Conservation (phyloP, 148 eudicot species). For the Polygonum aviculare region DNA sequence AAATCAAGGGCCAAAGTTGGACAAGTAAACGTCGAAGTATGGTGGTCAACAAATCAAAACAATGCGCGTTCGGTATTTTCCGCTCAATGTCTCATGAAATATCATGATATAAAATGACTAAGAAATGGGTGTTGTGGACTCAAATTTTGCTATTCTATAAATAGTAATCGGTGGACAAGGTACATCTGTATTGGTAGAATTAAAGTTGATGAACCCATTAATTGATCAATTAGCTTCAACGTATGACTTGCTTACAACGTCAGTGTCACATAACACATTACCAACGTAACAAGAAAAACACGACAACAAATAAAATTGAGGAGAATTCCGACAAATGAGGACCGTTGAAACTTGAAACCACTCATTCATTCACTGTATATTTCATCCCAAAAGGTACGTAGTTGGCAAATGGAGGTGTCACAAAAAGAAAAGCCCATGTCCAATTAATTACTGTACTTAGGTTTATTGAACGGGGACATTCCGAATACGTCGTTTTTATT, state of each 20-base stretch:
- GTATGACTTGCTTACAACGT: not conserved
- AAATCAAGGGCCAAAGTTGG: too few species aligned
- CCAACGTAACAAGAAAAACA: not conserved
- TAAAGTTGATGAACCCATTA: not conserved
- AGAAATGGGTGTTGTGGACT: too few species aligned
- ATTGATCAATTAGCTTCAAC: not conserved
- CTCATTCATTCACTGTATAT: not conserved
- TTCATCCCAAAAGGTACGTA: not conserved
- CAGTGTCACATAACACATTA: not conserved
- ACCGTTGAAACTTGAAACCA: not conserved
- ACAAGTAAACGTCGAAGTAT: too few species aligned
- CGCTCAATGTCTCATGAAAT: too few species aligned
- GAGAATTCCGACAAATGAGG: not conserved
- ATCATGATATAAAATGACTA: too few species aligned
- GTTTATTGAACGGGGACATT: not conserved
- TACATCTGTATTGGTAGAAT: not conserved
- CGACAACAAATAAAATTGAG: not conserved
- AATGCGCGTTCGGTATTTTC: too few species aligned
- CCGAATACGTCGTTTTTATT: not conserved
- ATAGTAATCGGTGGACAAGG: not conserved
- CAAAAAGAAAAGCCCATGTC: not conserved
- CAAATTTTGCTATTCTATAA: not conserved
- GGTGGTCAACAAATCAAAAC: too few species aligned
- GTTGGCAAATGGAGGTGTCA: not conserved
- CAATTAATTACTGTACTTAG: too few species aligned